Evolutionary conservation across 257 asterid species (phyloP), one percentile per base, ranked within the genome.

Genomic region (Plectranthus barbatus): DNA sequence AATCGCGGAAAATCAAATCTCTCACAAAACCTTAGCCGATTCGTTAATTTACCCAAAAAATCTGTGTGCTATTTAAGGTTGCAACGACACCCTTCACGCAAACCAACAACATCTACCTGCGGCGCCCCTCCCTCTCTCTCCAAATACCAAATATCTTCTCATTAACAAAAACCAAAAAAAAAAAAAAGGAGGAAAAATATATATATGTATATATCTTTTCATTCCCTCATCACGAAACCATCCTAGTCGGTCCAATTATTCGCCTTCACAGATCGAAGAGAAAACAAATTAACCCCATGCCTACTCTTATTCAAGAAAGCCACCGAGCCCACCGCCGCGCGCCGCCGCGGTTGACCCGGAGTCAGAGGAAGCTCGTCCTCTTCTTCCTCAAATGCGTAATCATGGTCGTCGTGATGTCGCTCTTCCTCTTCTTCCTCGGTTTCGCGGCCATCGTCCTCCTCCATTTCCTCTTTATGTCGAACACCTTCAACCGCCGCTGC

Each of bases 401-500:
- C 51, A 91, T 91, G 98, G 72, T 79, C 12, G 44, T 78, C 12
- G 62, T 83, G 0, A 79, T 83, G 19, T 80, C 87, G 62, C 80
- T 91, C 57, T 88, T 88, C 77, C 91, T 91, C 62, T 77, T 88
- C 79, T 86, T 91, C 77, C 75, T 88, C 9, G 95, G 98, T 24
- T 81, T 91, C 77, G 95, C 96, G 5, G 95, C 95, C 69, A 46
- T 88, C 48, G 71, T 91, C 64, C 79, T 91, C 82, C 68, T 86
- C 49, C 92, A 88, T 78, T 84, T 91, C 73, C 74, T 91, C 66
- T 62, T 91, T 66, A 62, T 81, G 67, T 80, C 91, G 57, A 71
- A 80, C 68, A 70, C 88, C 76, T 73, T 70, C 79, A 83, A 51
- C 71, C 86, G 88, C 63, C 88, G 78, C 52, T 64, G 78, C 71